Percentiles rank a stretch among this genome's conserved stretches.
Conservation (phyloP, 306 rosid genomes). For the Hylodesmum podocarpum region DNA sequence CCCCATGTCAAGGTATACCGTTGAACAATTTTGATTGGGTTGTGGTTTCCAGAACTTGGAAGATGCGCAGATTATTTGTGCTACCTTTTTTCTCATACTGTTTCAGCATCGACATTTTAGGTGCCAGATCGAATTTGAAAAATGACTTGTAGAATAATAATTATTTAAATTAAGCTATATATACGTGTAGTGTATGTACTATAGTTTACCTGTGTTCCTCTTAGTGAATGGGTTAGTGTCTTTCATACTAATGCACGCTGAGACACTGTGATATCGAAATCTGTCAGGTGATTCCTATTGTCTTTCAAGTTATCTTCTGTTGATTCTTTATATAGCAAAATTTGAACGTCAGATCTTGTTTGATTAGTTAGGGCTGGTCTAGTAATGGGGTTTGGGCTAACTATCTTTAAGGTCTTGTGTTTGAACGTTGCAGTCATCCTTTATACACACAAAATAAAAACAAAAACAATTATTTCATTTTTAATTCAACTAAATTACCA, state of each 20-base stretch:
- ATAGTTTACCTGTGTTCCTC: slow-evolving; percentile 8
- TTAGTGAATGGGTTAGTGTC: slow-evolving; percentile 2
- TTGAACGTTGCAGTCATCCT: no score
- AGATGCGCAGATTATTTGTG: slow-evolving; percentile 43
- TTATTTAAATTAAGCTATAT: slow-evolving; percentile 17
- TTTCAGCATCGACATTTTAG: slow-evolving; percentile 40
- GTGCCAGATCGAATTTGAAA: slow-evolving; percentile 43
- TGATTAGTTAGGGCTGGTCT: no score
- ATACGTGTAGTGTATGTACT: slow-evolving; percentile 26
- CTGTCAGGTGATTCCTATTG: not conserved
- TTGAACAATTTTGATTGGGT: slow-evolving; percentile 45
- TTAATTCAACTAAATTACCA: not conserved
- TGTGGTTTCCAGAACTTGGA: slow-evolving; percentile 50
- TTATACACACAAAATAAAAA: no score
- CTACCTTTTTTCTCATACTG: slow-evolving; percentile 43
- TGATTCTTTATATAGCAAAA: slow-evolving; percentile 16
- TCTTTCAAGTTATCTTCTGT: not conserved
- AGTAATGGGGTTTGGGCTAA: no score
- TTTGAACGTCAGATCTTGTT: not conserved
- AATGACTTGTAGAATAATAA: slow-evolving; percentile 51
- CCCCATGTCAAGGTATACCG: slow-evolving; percentile 24
- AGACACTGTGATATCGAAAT: not conserved
- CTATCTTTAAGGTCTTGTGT: no score
- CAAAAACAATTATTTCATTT: no score
- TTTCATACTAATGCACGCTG: slow-evolving; percentile 1